Evolutionary conservation across 768 basidiomycete species (phyloP).

Genomic region (Auriscalpium vulgare): DNA sequence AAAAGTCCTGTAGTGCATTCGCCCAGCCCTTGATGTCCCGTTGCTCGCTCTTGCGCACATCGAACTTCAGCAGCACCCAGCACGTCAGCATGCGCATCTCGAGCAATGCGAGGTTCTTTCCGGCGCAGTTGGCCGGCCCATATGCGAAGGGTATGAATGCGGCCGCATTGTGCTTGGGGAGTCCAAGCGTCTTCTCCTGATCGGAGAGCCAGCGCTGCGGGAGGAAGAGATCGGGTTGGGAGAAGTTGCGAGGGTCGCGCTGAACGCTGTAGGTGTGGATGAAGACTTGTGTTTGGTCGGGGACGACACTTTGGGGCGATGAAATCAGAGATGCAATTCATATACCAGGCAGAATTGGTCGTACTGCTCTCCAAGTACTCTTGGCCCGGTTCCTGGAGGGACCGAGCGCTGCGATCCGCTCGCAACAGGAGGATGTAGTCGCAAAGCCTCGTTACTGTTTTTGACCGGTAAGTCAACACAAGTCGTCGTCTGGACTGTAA

Average conservation of each 20-base stretch:
- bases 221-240: neutral
- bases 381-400: neutral
- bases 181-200: neutral
- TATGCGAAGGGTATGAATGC: slow-evolving; percentile 16
- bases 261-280: slow-evolving; percentile 1
- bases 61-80: slow-evolving; percentile 10
- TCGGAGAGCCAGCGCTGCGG: neutral
- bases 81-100: slow-evolving; percentile 10
- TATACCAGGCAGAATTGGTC: neutral
- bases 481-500: too few relatives aligned
- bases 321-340: neutral
- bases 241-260: neutral
- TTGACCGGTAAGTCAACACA: neutral
- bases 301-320: neutral
- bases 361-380: neutral
- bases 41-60: neutral
- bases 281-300: neutral
- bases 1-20: neutral
- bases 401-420: slow-evolving; percentile 1
- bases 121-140: slow-evolving; percentile 16
- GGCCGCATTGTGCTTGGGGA: neutral
- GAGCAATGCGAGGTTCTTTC: slow-evolving; percentile 14
- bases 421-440: neutral
- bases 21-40: neutral
- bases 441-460: neutral